Evolutionary conservation across 352 stramenopile genomes (phyloP).

Genomic region (Phytophthora agathidicida): DNA sequence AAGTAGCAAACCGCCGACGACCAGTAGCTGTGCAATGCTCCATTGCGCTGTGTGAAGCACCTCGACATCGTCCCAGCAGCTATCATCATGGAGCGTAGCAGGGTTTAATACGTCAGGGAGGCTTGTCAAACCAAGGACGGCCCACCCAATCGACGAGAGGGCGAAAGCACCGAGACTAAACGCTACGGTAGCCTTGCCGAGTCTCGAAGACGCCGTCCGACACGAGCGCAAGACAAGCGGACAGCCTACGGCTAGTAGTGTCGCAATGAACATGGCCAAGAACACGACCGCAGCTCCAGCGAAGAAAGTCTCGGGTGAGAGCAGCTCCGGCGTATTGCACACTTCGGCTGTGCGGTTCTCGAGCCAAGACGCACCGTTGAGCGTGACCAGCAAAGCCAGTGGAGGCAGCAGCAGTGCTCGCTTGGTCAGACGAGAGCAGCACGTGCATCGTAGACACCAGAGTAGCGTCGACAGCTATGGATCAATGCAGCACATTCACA

Average conservation of each 20-base stretch:
- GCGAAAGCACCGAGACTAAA: conserved; percentile 26
- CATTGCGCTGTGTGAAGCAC: conserved; percentile 17
- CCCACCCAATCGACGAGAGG: conserved; percentile 30
- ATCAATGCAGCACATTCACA: too few relatives aligned
- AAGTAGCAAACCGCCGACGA: conserved; percentile 41
- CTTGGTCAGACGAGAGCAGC: conserved; percentile 50
- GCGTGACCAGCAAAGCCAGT: conserved; percentile 19
- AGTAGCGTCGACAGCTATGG: conserved; percentile 39
- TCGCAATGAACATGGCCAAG: conserved; percentile 24
- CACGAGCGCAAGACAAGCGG: conserved; percentile 1
- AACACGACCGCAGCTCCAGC: conserved; percentile 29
- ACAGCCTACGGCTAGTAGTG: conserved; percentile 9
- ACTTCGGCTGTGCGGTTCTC: conserved; percentile 1
- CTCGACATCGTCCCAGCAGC: conserved; percentile 5
- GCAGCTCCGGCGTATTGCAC: conserved; percentile 9
- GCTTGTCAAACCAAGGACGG: conserved; percentile 23
- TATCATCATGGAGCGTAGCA: neutral
- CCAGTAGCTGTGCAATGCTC: conserved; percentile 41
- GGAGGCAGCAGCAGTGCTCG: conserved; percentile 39
- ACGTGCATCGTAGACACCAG: conserved; percentile 59
- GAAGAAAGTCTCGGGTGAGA: conserved; percentile 31
- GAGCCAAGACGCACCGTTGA: conserved; percentile 38
- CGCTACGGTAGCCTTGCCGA: conserved; percentile 11
- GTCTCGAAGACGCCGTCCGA: neutral
- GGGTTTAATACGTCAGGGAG: conserved; percentile 5